Conservation (phyloP, 495 filamentous ascomycete genomes). For the Penicillium cinerascens region DNA sequence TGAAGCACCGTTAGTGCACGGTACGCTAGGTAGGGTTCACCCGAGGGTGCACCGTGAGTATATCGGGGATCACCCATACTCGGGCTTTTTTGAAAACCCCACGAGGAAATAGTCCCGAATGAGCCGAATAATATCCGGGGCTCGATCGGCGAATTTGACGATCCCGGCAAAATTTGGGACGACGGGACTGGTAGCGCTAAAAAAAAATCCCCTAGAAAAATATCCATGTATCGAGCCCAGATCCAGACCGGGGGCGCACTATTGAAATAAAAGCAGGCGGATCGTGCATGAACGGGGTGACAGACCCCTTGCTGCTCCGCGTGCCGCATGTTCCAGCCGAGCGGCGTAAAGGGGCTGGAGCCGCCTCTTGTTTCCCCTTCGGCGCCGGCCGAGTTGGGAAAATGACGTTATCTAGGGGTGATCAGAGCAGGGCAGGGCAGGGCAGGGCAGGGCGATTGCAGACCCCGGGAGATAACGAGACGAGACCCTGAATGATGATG, state of each 20-base stretch:
- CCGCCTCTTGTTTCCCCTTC: slow-evolving; percentile 6
- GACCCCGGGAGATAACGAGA: background rate
- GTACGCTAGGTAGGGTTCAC: no score
- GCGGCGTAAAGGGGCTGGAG: background rate
- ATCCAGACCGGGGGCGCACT: slow-evolving; percentile 2
- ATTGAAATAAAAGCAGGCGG: slow-evolving; percentile 7
- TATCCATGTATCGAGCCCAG: background rate
- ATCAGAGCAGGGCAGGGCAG: no score
- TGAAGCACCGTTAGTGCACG: background rate
- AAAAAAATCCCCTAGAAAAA: background rate
- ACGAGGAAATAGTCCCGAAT: slow-evolving; percentile 13
- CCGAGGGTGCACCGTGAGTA: background rate
- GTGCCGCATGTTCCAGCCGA: slow-evolving; percentile 39
- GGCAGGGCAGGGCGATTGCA: background rate
- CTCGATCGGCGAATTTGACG: slow-evolving; percentile 19
- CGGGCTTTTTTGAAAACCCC: background rate
- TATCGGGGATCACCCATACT: background rate
- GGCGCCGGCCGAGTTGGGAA: background rate
- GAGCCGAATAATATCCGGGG: slow-evolving; percentile 19
- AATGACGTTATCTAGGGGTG: background rate
- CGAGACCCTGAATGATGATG: background rate
- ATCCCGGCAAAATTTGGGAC: background rate
- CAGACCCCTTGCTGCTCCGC: slow-evolving; percentile 40
- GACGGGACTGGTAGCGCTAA: background rate
- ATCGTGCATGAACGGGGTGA: slow-evolving; percentile 33